Evolutionary conservation across 441 rosid genomes (phyloP).

Genomic region (Rhodomyrtus psidioides): DNA sequence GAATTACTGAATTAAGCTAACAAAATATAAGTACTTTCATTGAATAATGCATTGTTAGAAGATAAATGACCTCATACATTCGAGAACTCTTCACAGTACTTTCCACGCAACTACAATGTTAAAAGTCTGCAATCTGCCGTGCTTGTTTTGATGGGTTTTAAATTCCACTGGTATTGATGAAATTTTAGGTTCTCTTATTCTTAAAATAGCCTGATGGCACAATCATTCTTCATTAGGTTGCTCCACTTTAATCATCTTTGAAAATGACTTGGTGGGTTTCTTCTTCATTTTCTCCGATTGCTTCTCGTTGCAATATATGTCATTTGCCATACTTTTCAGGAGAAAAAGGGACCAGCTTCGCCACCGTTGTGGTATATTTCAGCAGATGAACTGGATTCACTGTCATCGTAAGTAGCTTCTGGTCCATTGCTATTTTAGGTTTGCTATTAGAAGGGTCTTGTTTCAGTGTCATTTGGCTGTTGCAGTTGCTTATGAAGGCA

Average conservation of each 20-base stretch:
- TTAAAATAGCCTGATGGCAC: background rate
- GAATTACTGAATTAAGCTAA: background rate
- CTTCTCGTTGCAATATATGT: background rate
- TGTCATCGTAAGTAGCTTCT: constrained; percentile 48
- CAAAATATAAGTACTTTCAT: background rate
- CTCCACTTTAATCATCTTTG: background rate
- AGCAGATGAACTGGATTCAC: constrained; percentile 58
- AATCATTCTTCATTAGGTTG: background rate
- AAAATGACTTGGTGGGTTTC: background rate
- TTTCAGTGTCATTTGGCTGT: background rate
- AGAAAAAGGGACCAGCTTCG: constrained; percentile 70
- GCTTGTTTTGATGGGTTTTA: background rate
- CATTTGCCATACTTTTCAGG: constrained; percentile 28
- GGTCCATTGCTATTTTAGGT: background rate
- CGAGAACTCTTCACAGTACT: background rate
- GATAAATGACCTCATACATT: background rate
- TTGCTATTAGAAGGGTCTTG: background rate
- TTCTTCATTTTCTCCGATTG: background rate
- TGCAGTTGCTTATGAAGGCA: background rate
- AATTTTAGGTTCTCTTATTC: background rate
- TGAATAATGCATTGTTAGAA: background rate
- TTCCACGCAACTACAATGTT: background rate
- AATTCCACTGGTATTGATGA: background rate
- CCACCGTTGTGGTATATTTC: constrained; percentile 73
- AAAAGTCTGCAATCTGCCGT: background rate